These are phyloP conservation scores for Calonectria pseudoturangicola DNA, from an alignment of 2,329 filamentous ascomycete genomes.

Conservation along the genomic window DNA sequence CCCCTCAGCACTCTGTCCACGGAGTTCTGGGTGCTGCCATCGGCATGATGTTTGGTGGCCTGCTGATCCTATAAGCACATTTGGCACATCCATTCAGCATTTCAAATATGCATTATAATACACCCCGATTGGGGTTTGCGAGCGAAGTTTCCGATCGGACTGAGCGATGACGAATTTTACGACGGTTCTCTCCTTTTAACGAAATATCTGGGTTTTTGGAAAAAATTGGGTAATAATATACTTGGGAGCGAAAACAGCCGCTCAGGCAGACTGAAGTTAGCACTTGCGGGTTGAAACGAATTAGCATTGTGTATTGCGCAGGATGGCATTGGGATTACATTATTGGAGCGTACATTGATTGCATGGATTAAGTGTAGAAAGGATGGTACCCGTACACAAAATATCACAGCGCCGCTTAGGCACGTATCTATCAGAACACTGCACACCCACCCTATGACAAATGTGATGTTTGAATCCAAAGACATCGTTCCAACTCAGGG, in stretches of 20 bases:
- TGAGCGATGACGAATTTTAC: slow-evolving; percentile 49
- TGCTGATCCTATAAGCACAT: slow-evolving; percentile 53
- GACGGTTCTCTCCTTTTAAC: slow-evolving; percentile 50
- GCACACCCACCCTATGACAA: too few species aligned
- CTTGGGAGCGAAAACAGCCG: slow-evolving; percentile 46
- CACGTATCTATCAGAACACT: slow-evolving; percentile 26
- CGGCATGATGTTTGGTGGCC: slow-evolving; percentile 55
- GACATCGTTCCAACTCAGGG: background rate
- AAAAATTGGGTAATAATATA: slow-evolving; percentile 47
- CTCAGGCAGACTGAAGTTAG: slow-evolving; percentile 49
- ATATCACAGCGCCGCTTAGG: slow-evolving; percentile 31
- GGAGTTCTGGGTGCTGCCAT: slow-evolving; percentile 53
- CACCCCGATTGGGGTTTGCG: background rate
- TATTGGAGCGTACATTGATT: slow-evolving; percentile 47
- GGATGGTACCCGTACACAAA: slow-evolving; percentile 47
- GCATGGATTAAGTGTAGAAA: slow-evolving; percentile 47
- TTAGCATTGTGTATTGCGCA: slow-evolving; percentile 36
- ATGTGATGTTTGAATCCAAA: background rate
- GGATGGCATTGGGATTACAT: slow-evolving; percentile 42
- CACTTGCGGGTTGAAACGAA: slow-evolving; percentile 40
- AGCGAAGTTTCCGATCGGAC: slow-evolving; percentile 39
- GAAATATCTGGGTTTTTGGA: slow-evolving; percentile 25
- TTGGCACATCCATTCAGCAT: background rate
- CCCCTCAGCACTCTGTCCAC: slow-evolving; percentile 49
- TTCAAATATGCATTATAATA: background rate